phyloP scores from a whole-genome alignment of 805 yeast species.

The Wilhelminamyces savonicus region DNA sequence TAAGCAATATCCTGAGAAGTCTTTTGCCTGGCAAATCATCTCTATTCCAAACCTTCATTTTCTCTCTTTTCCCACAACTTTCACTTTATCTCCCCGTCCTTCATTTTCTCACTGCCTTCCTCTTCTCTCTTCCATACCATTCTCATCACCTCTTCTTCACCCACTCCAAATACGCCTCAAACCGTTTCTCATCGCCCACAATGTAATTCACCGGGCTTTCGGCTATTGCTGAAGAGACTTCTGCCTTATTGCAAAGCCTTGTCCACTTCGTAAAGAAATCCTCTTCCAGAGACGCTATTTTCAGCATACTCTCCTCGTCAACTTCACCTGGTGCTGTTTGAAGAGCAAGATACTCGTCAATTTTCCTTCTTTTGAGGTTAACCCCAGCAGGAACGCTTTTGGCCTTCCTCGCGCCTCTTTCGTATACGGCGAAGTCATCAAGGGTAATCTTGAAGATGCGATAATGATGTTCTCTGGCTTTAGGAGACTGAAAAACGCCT shows the following conservation, averaged over 20 bases:
- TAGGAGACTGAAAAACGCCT: slow-evolving; percentile 9
- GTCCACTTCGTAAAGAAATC: slow-evolving; percentile 23
- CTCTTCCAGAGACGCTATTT: slow-evolving; percentile 1
- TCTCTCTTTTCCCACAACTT: too few species aligned
- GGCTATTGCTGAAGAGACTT: slow-evolving; percentile 14
- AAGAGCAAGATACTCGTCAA: slow-evolving; percentile 14
- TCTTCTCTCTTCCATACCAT: too few species aligned
- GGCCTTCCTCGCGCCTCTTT: slow-evolving; percentile 16
- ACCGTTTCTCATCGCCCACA: slow-evolving; percentile 35
- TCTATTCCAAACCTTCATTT: too few species aligned
- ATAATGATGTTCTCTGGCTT: slow-evolving; percentile 17
- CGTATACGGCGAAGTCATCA: slow-evolving; percentile 21
- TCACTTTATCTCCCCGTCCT: too few species aligned
- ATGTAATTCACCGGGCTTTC: slow-evolving; percentile 27
- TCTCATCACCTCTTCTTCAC: too few species aligned
- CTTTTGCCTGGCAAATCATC: too few species aligned
- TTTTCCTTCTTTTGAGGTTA: slow-evolving; percentile 25
- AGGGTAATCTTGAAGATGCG: slow-evolving; percentile 21
- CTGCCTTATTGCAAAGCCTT: slow-evolving; percentile 13
- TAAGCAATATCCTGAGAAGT: too few species aligned
- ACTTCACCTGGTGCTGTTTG: slow-evolving; percentile 1
- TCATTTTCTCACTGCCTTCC: too few species aligned
- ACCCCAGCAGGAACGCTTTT: slow-evolving; percentile 5
- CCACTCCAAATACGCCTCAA: slow-evolving; percentile 15
- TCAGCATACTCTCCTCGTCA: background rate